These are phyloP conservation scores for Madurella fahalii DNA, from an alignment of 2,329 filamentous ascomycete species.

Conservation along the genomic window DNA sequence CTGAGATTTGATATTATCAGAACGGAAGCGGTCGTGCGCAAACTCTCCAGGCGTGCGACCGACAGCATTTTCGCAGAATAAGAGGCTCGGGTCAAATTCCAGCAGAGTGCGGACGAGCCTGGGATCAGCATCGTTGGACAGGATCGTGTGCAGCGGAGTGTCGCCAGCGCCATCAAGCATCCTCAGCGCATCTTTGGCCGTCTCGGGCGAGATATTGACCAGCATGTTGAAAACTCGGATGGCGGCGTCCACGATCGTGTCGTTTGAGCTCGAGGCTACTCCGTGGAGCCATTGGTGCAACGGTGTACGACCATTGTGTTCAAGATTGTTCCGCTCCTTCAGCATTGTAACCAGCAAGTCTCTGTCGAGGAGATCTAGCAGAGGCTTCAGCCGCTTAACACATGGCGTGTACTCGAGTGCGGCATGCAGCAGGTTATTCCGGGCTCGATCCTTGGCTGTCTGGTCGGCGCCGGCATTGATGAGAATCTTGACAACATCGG, in stretches of 20 bases:
- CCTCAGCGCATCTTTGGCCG: conserved; percentile 44
- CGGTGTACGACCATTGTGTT: conserved; percentile 56
- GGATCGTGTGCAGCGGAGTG: conserved; percentile 58
- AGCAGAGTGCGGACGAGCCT: conserved; percentile 45
- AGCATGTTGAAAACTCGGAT: conserved; percentile 46
- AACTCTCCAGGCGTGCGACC: conserved; percentile 70
- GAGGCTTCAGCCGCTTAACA: conserved; percentile 35
- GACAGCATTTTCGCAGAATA: conserved; percentile 70
- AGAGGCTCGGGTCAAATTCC: conserved; percentile 51
- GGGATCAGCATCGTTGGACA: conserved; percentile 35
- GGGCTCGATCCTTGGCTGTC: conserved; percentile 54
- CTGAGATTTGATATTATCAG: conserved; percentile 15
- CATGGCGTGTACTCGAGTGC: conserved; percentile 37
- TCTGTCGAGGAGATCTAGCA: conserved; percentile 57
- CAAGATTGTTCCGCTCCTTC: conserved; percentile 51
- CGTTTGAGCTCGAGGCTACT: conserved; percentile 2
- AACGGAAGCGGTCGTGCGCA: conserved; percentile 52
- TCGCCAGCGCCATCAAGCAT: conserved; percentile 63
- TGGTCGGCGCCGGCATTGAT: conserved; percentile 68
- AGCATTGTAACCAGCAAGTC: conserved; percentile 55
- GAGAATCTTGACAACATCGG: conserved; percentile 56
- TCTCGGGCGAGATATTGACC: conserved; percentile 49
- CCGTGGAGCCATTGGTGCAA: conserved; percentile 56
- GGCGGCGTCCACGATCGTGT: conserved; percentile 31
- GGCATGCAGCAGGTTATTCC: conserved; percentile 66